These are phyloP conservation scores for Xylariales sp. DNA, from an alignment of 2,329 filamentous ascomycete genomes.

Conservation along the genomic window DNA sequence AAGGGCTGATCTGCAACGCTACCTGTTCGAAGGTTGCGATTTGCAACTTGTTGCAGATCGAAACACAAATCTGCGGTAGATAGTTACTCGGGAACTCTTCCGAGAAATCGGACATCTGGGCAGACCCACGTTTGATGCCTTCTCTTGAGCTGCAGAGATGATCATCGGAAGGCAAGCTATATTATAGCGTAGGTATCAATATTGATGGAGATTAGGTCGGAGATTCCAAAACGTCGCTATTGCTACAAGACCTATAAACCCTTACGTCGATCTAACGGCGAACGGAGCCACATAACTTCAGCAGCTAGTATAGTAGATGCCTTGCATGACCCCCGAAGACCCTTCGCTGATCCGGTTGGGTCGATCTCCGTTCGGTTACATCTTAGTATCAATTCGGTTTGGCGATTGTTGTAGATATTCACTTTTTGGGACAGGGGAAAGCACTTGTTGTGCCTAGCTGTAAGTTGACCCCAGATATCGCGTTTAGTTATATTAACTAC, in stretches of 20 bases:
- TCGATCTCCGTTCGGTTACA: background rate
- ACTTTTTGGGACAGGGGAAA: background rate
- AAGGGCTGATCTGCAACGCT: conserved; percentile 13
- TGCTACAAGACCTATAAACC: background rate
- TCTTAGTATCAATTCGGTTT: background rate
- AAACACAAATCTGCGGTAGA: background rate
- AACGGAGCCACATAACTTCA: background rate
- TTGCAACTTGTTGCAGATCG: background rate
- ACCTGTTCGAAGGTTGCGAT: background rate
- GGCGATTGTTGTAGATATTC: background rate
- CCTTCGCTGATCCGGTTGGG: background rate
- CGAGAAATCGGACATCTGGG: background rate
- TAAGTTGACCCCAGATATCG: background rate
- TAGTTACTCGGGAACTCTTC: background rate
- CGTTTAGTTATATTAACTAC: background rate
- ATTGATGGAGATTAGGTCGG: no score
- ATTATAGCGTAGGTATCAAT: background rate
- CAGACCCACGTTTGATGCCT: background rate
- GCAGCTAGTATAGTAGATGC: no score
- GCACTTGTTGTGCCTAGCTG: background rate
- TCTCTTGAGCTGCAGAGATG: background rate
- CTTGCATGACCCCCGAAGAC: background rate
- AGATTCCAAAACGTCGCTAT: no score
- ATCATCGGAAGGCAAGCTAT: no score
- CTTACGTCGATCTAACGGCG: background rate